Percentiles rank a stretch among this genome's conserved stretches.
Evolutionary conservation across 2,329 filamentous ascomycete species (phyloP).

Genomic region (Diplodia sapinea): DNA sequence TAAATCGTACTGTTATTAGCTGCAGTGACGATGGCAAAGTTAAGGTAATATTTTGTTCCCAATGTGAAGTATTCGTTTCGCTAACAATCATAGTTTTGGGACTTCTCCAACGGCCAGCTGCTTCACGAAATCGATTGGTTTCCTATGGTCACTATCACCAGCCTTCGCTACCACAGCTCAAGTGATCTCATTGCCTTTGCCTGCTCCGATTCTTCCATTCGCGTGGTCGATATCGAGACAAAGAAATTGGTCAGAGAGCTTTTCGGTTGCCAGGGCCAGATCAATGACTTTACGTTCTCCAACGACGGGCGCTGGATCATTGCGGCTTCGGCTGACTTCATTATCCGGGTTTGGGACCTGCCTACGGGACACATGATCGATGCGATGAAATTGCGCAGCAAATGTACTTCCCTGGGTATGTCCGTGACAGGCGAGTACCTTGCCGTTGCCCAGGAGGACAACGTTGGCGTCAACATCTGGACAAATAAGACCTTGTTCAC

Average conservation of each 20-base stretch:
- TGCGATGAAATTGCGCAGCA: constrained; percentile 77
- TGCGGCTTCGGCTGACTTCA: constrained; percentile 78
- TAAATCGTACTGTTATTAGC: constrained; percentile 85
- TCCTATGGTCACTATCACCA: constrained; percentile 74
- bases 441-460: constrained; percentile 82
- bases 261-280: constrained; percentile 66
- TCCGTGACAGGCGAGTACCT: constrained; percentile 90
- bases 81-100: constrained; percentile 73
- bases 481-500: constrained; percentile 92
- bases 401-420: constrained; percentile 85
- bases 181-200: constrained; percentile 87
- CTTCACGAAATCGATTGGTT: constrained; percentile 84
- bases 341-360: constrained; percentile 90
- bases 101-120: constrained; percentile 82
- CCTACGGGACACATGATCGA: constrained; percentile 96
- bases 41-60: constrained; percentile 58
- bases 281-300: constrained; percentile 69
- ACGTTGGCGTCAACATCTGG: constrained; percentile 92
- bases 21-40: constrained; percentile 89
- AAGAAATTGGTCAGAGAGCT: constrained; percentile 91
- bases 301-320: constrained; percentile 93
- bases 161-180: constrained; percentile 77
- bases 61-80: neutral
- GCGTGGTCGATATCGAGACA: constrained; percentile 88
- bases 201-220: constrained; percentile 86